Evolutionary conservation across 2,329 filamentous ascomycete genomes (phyloP).

Genomic region (Arachnopeziza araneosa): DNA sequence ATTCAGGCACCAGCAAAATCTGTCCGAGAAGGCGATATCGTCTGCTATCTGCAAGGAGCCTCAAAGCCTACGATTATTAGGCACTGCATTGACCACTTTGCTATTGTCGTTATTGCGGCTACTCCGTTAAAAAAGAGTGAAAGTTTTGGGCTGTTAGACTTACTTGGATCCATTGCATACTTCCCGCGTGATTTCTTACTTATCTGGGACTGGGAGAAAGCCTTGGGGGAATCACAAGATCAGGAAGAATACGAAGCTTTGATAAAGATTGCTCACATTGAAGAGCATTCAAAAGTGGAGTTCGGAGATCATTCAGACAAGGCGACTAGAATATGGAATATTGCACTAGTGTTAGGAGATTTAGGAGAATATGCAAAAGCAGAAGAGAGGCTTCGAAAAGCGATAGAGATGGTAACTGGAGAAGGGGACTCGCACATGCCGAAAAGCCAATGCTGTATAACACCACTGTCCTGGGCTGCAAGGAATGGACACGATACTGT

Average conservation of each 20-base stretch:
- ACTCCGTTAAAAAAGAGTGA: neutral
- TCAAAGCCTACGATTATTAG: constrained; percentile 8
- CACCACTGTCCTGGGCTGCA: no score
- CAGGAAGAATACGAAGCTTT: constrained; percentile 3
- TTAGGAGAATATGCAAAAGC: constrained; percentile 6
- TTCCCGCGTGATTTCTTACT: constrained; percentile 6
- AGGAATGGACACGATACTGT: neutral
- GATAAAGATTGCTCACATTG: neutral
- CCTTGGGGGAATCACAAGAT: neutral
- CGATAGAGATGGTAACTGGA: constrained; percentile 9
- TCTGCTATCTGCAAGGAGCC: constrained; percentile 13
- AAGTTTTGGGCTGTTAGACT: neutral
- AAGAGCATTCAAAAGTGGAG: neutral
- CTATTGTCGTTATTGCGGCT: constrained; percentile 8
- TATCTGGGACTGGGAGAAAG: constrained; percentile 5
- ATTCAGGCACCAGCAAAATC: constrained; percentile 9
- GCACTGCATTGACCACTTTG: constrained; percentile 7
- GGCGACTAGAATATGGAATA: constrained; percentile 7
- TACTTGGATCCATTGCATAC: neutral
- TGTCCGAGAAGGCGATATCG: constrained; percentile 4
- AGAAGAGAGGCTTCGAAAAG: constrained; percentile 10
- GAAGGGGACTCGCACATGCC: constrained; percentile 2
- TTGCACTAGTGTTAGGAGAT: constrained; percentile 8
- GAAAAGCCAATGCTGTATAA: neutral
- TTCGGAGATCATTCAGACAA: constrained; percentile 3